Evolutionary conservation across 129 eudicot species (phyloP).

Genomic region (Flaveria bidentis): DNA sequence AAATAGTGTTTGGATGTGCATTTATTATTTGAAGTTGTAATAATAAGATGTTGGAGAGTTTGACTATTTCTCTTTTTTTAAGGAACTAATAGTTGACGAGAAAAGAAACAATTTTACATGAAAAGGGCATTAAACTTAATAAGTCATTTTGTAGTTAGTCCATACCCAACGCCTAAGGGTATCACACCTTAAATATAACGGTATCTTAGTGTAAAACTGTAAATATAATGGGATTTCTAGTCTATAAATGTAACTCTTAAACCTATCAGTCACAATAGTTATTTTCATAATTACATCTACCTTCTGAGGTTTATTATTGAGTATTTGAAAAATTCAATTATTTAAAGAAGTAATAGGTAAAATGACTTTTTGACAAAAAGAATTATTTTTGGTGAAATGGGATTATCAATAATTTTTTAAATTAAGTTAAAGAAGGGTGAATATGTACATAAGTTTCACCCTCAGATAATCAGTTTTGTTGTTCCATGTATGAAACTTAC

Average conservation of each 20-base stretch:
- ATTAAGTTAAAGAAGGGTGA: background rate
- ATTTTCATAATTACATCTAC: too few species aligned
- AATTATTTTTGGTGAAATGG: background rate
- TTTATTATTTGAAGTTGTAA: background rate
- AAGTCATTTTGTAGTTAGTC: too few species aligned
- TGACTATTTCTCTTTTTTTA: background rate
- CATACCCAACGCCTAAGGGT: too few species aligned
- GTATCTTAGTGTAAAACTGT: background rate
- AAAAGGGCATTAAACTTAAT: background rate
- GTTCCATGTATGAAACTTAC: conserved; percentile 1
- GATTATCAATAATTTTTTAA: background rate
- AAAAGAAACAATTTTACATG: background rate
- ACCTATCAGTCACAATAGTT: background rate
- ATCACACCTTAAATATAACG: background rate
- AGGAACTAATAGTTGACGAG: background rate
- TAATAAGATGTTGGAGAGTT: background rate
- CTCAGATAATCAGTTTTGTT: background rate
- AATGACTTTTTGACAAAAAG: background rate
- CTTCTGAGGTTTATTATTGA: background rate
- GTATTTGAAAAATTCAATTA: background rate
- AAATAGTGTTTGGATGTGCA: background rate
- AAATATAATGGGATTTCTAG: background rate
- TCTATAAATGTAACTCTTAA: too few species aligned
- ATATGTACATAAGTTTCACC: background rate
- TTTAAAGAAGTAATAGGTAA: background rate